Evolutionary conservation across 2,329 filamentous ascomycete species (phyloP), one percentile per base, ranked within the genome.

Genomic region (Juglanconis oblonga): DNA sequence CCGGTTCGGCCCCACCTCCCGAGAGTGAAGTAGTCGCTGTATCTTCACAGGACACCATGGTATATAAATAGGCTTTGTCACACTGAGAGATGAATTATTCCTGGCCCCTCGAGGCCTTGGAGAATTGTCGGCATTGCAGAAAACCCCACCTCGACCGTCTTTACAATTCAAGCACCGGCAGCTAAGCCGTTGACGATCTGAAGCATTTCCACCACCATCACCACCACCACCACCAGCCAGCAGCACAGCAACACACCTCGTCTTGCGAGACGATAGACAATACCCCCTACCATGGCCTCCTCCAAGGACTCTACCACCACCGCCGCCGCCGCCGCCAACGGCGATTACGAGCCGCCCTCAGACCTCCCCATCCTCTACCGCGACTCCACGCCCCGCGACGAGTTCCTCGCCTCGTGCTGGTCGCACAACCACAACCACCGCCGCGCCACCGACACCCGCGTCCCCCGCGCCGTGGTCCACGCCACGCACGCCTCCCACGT

Each of bases 351-450:
- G 2, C 36, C 50, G 13, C 38, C 57, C 11, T 6, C 36, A 4
- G 57, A 52, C 44, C 55, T 63, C 13, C 62, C 59, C 24, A 64
- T 67, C 53, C 60, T 63, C 47, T 63, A 64, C 55, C 65, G 67
- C 50, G 63, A 62, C 42, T 57, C 65, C n/a, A 65, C 66, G 7
- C 63, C 62, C 31, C 49, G 55, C 1, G 55, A 58, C 5, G 35
- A 45, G 9, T 68, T 67, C 57, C 45, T 63, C 32, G 54, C 44
- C 6, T 61, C 62, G 36, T 61, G 64, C 42, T 68, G 66, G 66
- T 62, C 70, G n/a, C 70, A 76, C n/a, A 72, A 80, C 9, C 80
- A 80, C 72, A 81, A 81, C 65, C 64, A 69, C 14, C 72, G 73
- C n/a, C 70, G 72, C 24, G 67, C 66, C 17, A 55, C 54, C 14